phyloP scores from a whole-genome alignment of 2,329 filamentous ascomycete species.

The Cadophora sp. region DNA sequence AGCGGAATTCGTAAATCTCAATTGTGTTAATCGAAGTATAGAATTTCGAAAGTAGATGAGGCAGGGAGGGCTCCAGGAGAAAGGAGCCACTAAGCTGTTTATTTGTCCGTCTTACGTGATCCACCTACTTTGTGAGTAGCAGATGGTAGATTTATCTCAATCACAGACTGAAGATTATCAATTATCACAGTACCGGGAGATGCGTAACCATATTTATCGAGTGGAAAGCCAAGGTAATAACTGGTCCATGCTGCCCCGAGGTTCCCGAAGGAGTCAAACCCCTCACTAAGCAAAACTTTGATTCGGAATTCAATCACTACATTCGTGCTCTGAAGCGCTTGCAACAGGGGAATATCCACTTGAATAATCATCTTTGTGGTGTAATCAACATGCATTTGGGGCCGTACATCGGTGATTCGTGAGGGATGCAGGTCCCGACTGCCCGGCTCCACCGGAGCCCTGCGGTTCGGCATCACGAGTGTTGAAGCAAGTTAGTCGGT shows the following conservation, averaged over 20 bases:
- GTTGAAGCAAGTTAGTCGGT: neutral
- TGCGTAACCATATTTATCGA: too few species aligned
- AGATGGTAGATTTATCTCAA: too few species aligned
- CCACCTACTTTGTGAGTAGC: too few species aligned
- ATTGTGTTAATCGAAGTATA: too few species aligned
- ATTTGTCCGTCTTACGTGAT: too few species aligned
- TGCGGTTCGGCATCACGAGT: neutral
- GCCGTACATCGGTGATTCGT: constrained; percentile 3
- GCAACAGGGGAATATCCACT: neutral
- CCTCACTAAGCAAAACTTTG: neutral
- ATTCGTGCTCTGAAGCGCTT: neutral
- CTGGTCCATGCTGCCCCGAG: neutral
- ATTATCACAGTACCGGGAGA: too few species aligned
- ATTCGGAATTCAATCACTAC: neutral
- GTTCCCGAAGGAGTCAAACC: neutral
- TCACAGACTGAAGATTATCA: too few species aligned
- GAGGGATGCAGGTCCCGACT: neutral
- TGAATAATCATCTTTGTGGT: neutral
- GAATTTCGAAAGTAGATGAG: too few species aligned
- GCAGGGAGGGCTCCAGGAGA: too few species aligned
- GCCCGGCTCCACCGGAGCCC: neutral
- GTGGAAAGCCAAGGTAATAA: neutral
- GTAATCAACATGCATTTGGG: constrained; percentile 4
- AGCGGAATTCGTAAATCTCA: too few species aligned
- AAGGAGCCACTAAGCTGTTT: too few species aligned